phyloP scores from a whole-genome alignment of 2,329 filamentous ascomycete species.

The Aspergillus proliferans region DNA sequence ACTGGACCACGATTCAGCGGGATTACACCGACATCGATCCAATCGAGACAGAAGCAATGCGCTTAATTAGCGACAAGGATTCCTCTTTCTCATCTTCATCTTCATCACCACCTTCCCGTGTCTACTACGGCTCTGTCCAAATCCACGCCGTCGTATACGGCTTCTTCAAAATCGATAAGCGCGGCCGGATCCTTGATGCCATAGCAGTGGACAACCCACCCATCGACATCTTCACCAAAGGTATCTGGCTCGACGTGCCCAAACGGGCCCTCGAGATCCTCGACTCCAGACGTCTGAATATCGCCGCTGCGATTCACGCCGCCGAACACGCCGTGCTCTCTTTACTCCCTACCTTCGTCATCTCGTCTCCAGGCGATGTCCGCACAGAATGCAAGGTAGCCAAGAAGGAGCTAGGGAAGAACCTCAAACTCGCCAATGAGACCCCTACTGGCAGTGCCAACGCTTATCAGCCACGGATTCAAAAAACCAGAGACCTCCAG shows the following conservation, averaged over 20 bases:
- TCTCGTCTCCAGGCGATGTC: slow-evolving; percentile 84
- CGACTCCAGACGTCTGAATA: slow-evolving; percentile 63
- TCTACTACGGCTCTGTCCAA: slow-evolving; percentile 80
- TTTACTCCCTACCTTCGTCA: slow-evolving; percentile 83
- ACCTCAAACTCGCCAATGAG: slow-evolving; percentile 26
- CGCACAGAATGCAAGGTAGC: slow-evolving; percentile 89
- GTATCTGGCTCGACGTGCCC: slow-evolving; percentile 94
- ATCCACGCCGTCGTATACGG: slow-evolving; percentile 88
- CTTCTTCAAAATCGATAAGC: slow-evolving; percentile 93
- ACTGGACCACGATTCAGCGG: slow-evolving; percentile 90
- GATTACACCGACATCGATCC: slow-evolving; percentile 94
- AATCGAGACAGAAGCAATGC: slow-evolving; percentile 81
- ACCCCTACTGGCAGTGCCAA: not conserved
- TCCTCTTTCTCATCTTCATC: not conserved
- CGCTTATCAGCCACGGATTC: not conserved
- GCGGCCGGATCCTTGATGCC: slow-evolving; percentile 78
- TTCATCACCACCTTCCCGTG: slow-evolving; percentile 53
- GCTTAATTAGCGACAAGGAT: slow-evolving; percentile 52
- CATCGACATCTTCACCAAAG: slow-evolving; percentile 75
- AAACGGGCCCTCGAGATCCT: slow-evolving; percentile 72
- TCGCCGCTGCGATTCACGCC: slow-evolving; percentile 86
- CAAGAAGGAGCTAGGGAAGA: slow-evolving; percentile 75
- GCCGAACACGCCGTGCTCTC: slow-evolving; percentile 86
- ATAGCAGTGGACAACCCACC: slow-evolving; percentile 91
- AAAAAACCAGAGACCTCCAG: slow-evolving; percentile 15